phyloP scores from a whole-genome alignment of 176 grass and related monocot species.

The Alloteropsis semialata region DNA sequence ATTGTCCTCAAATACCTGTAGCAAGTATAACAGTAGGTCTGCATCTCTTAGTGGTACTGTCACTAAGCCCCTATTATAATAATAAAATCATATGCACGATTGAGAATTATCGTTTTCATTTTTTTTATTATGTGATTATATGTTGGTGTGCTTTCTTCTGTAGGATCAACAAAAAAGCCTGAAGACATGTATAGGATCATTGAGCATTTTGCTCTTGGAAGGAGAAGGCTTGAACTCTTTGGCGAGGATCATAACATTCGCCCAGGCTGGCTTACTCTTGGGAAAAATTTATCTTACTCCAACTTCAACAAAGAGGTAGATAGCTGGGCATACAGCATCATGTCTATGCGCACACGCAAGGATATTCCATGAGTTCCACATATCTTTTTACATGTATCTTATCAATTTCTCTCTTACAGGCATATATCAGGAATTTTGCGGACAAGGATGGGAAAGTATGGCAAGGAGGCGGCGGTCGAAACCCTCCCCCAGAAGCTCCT shows the following conservation, averaged over 20 bases:
- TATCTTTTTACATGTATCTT: not conserved
- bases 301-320: conserved; percentile 92
- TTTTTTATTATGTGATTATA: not conserved
- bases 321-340: not conserved
- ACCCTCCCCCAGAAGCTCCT: conserved; percentile 87
- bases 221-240: conserved; percentile 85
- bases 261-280: conserved; percentile 85
- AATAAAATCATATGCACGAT: not conserved
- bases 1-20: not conserved
- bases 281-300: conserved; percentile 86
- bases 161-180: conserved; percentile 92
- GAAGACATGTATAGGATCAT: conserved; percentile 98
- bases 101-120: not conserved
- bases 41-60: not conserved
- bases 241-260: conserved; percentile 98
- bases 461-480: conserved; percentile 84
- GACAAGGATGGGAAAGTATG: conserved; percentile 89
- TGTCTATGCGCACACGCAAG: not conserved
- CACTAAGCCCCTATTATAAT: not conserved
- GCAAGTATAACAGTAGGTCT: not conserved
- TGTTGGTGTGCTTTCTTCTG: not conserved
- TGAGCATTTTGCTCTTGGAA: conserved; percentile 98
- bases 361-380: not conserved
- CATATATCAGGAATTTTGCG: conserved; percentile 59
- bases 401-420: conserved; percentile 30